A percentile compares a stretch with the other conserved stretches of the same genome.
Evolutionary conservation across 768 basidiomycete species (phyloP).

Genomic region (Podaxis sp.): DNA sequence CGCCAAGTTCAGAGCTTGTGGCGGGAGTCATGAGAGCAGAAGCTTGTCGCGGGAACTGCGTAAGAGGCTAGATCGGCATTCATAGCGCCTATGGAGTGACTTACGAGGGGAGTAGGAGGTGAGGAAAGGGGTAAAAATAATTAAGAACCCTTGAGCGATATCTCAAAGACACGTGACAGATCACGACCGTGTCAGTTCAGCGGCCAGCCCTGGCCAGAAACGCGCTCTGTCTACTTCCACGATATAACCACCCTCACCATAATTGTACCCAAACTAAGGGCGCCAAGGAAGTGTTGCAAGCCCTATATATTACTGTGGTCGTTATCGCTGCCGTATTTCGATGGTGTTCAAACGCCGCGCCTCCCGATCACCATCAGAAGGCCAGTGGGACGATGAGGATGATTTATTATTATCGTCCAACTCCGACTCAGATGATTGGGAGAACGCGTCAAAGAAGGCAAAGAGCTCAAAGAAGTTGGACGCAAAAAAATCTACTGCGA

Average conservation of each 20-base stretch:
- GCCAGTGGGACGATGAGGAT: conserved; percentile 20
- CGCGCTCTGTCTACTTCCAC: background rate
- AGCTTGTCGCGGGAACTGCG: background rate
- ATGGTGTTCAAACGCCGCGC: conserved; percentile 25
- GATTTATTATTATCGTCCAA: conserved; percentile 8
- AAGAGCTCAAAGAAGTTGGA: conserved; percentile 4
- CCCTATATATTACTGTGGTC: background rate
- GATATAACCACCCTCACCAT: background rate
- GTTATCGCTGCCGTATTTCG: background rate
- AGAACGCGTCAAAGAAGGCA: conserved; percentile 21
- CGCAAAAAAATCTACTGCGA: background rate
- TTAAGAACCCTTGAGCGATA: background rate
- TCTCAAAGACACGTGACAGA: background rate
- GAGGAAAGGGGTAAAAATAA: background rate
- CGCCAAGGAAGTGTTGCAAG: background rate
- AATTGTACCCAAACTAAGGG: background rate
- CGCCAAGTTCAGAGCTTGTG: conserved; percentile 3
- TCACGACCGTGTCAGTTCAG: background rate
- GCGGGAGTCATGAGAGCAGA: background rate
- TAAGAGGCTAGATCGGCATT: background rate
- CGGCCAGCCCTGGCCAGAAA: background rate
- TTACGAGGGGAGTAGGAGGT: too few relatives aligned
- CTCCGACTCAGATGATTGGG: conserved; percentile 17
- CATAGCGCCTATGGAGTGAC: too few relatives aligned
- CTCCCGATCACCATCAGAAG: conserved; percentile 20